Evolutionary conservation across 2,329 filamentous ascomycete species (phyloP).

Genomic region (Xylariaceae sp.): DNA sequence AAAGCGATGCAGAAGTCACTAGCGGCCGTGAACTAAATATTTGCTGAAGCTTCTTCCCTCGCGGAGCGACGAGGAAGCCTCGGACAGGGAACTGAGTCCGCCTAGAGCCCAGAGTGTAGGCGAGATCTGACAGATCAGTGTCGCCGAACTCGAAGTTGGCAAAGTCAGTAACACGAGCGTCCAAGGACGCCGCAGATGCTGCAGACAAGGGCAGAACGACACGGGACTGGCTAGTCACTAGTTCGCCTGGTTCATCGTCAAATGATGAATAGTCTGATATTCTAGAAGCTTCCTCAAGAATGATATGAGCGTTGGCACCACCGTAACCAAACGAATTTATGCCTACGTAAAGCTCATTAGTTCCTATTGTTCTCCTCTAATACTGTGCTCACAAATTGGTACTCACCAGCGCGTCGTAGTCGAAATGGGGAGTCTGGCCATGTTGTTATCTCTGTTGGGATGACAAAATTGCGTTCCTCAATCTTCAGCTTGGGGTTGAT

Average conservation of each 20-base stretch:
- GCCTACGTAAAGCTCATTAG: too few species aligned
- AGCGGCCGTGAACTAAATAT: background rate
- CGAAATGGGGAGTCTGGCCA: background rate
- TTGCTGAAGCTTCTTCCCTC: background rate
- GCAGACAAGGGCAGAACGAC: background rate
- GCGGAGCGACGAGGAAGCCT: slow-evolving; percentile 19
- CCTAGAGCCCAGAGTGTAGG: slow-evolving; percentile 26
- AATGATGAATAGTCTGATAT: background rate
- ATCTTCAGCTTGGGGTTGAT: slow-evolving; percentile 33
- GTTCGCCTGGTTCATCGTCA: background rate
- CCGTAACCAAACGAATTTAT: slow-evolving; percentile 38
- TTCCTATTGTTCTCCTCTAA: too few species aligned
- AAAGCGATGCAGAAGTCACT: background rate
- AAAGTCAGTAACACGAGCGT: background rate
- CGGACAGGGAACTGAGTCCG: slow-evolving; percentile 15
- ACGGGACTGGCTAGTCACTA: background rate
- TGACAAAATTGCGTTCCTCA: slow-evolving; percentile 34
- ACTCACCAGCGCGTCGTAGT: background rate
- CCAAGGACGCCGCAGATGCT: background rate
- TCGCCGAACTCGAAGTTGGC: slow-evolving; percentile 3
- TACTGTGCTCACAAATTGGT: too few species aligned
- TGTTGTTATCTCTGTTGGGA: background rate
- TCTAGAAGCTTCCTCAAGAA: background rate
- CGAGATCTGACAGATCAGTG: slow-evolving; percentile 13
- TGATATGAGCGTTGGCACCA: slow-evolving; percentile 24